Conservation (phyloP, 192 early-diverging fungal species). For the Anaeromyces robustus region DNA sequence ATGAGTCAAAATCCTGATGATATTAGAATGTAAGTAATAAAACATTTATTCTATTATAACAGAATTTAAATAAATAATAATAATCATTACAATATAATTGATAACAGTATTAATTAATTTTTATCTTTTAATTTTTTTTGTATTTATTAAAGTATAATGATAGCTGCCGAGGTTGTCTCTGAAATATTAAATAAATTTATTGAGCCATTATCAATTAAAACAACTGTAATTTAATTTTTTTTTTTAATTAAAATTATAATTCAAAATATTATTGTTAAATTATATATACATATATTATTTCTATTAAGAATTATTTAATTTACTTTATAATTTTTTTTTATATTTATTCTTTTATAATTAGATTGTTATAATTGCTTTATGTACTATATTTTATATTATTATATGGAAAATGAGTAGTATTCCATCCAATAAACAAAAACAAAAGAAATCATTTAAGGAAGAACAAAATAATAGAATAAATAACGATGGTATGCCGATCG, state of each 20-base stretch:
- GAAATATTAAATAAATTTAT: neutral
- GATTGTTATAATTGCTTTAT: neutral
- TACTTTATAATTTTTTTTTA: too few species aligned
- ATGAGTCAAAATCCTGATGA: neutral
- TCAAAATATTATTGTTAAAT: too few species aligned
- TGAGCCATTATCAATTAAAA: neutral
- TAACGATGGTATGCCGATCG: neutral
- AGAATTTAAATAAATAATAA: too few species aligned
- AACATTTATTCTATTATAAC: too few species aligned
- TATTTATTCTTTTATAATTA: neutral
- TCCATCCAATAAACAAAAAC: neutral
- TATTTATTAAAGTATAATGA: neutral
- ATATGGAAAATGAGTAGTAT: neutral
- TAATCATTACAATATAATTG: too few species aligned
- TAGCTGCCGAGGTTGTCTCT: neutral
- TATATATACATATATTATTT: too few species aligned
- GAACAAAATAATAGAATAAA: neutral
- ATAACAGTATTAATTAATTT: too few species aligned
- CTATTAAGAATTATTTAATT: too few species aligned
- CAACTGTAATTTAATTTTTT: neutral
- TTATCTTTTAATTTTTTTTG: too few species aligned
- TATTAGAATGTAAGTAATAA: neutral
- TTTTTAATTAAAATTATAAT: too few species aligned
- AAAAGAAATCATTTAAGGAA: neutral
- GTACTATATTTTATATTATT: neutral